Base-by-base conservation (phyloP, 345 rosid species). In the Populus simonii region DNA sequence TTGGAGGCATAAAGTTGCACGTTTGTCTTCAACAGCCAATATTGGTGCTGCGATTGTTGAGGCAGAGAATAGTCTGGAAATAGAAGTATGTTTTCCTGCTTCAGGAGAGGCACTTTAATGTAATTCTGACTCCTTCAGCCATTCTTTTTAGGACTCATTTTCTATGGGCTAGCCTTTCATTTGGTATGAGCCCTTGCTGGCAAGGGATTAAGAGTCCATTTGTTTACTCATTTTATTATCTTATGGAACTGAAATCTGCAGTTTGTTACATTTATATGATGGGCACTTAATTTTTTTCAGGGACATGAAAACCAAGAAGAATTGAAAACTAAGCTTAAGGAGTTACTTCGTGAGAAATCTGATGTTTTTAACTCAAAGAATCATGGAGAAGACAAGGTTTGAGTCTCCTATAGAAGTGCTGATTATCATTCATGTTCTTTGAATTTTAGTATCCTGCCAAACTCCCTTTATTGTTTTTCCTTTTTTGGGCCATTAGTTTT, bases 21-120 rank as follows among this genome's bases (percentile, higher is more conserved):
- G 89, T 35, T 69, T 78, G 67, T 89, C 93, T 76, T 84, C 91
- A 78, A 87, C 88, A 74, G 86, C 88, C 71, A 87, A 81, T 76
- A 81, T 86, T 47, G 93, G 92, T 86, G 95, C 94, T 81, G 93
- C 90, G 43, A 89, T 88, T 87, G 93, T 90, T 81, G 92, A 96
- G 85, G 90, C 91, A 78, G 95, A 92, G 81, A 80, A 83, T 81
- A 81, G 77, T 86, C 83, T 89, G 84, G 94, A 91, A 86, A 84
- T 70, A 82, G 97, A 96, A 79, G 99, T 93, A 93, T 81, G 93
- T 89, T 84, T 83, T 83, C 84, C 85, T 80, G 78, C 79, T 86
- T 83, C 80, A 22, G 76, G 80, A 83, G 83, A 85, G 81, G 80
- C 84, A 81, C 81, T 84, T 83, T 70, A 81, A 74, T 84, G 79